Evolutionary conservation across 345 rosid species (phyloP), one percentile per base, ranked within the genome.

Genomic region (Brassica cretica): DNA sequence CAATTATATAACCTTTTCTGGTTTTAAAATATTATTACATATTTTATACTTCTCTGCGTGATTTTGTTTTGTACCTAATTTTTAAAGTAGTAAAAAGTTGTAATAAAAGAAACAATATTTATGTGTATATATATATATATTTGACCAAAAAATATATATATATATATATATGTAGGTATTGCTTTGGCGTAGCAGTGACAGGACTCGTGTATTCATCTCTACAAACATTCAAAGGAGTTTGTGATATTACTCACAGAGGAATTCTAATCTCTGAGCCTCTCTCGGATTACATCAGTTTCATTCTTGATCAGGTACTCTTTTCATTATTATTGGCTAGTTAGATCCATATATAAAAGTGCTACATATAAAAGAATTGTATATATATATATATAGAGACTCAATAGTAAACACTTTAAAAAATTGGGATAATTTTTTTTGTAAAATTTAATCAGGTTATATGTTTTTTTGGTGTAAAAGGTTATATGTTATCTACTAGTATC

Each of bases 191-290:
- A 56, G 82, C 84, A 41, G 62, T 83, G 27, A 33, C 82, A 76
- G 87, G 86, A 37, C 85, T 91, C 39, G 32, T 81, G 15, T 91
- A 90, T 82, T 75, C 94, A 18, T 85, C 81, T 78, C 86, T 88
- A 64, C 96, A 91, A 80, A 87, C 91, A 70, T 83, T 84, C 72
- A 90, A 90, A 88, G 96, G 90, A 27, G 70, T 87, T 16, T 89
- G 90, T 46, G 98, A 88, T 62, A 80, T 87, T 55, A 82, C 91
- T 62, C 84, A 87, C 71, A 86, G 84, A 81, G 96, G 96, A 61
- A 67, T 90, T 77, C 64, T 88, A 32, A 85, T 91, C 70, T 81
- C 97, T 37, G 94, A 90, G 75, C 78, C 49, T 84, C 71, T 85
- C 70, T 91, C 91, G 0, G 93, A 93, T 71, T 85, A 87, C 80